Base-by-base conservation (phyloP, 805 yeast genomes). In the Komagataella pseudopastoris region DNA sequence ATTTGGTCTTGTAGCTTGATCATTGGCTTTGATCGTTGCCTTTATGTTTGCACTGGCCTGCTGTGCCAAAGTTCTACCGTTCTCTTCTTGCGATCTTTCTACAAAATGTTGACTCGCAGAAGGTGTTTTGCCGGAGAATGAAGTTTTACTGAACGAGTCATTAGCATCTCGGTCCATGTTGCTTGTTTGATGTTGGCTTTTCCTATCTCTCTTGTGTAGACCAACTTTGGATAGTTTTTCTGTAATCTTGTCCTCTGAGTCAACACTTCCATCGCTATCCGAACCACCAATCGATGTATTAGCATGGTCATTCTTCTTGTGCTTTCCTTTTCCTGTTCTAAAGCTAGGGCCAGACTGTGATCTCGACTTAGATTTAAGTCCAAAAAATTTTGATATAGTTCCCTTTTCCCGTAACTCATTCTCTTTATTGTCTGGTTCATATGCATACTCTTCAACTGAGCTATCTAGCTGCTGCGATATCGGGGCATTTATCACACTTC, bases 1-100 rank as follows among this genome's bases (percentile, higher is more conserved):
- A 57, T 79, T 79, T 2, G 83, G 79, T 52, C 66, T 70, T n/a
- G 60, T 58, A 0, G 71, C 63, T 50, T 71, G 67, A 20, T 62
- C 60, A 50, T 61, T 62, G 8, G 60, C 54, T 49, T 59, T 55
- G 46, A 68, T 55, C 1, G 63, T 55, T 12, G 62, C 59, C 48
- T 59, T 59, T 16, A 65, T 50, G 36, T 51, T 20, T 51, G 50
- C 20, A 46, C 47, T 8, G 52, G 24, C 23, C 14, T 23, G 24
- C 8, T 46, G 24, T 18, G 17, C 8, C 30, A 22, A 18, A 16
- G 20, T n/a, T 22, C 36, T 12, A 12, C n/a, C 46, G 8, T 45
- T 10, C 14, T 45, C 46, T 18, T 45, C 46, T 12, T 45, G 46
- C 10, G 22, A 10, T 18, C 20, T 20, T 45, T 45, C 46, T 17